A percentile compares a stretch with the other conserved stretches of the same genome.
These are phyloP conservation scores for Boletus reticulatus DNA, from an alignment of 768 basidiomycete genomes.

Conservation along the genomic window DNA sequence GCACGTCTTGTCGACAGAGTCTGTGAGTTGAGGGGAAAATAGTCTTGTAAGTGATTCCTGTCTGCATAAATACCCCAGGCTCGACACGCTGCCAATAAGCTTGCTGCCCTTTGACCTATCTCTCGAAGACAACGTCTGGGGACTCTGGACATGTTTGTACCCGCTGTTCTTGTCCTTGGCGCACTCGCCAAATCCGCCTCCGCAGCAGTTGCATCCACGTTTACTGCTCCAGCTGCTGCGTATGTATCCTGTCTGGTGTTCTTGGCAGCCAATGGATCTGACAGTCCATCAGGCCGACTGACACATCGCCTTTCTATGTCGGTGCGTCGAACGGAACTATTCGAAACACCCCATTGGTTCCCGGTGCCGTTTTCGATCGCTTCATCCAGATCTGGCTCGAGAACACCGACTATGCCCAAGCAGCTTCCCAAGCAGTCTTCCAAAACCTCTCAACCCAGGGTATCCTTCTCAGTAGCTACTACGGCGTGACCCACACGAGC, in stretches of 20 bases:
- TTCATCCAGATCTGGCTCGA: slow-evolving; percentile 61
- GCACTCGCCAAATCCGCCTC: too few species aligned
- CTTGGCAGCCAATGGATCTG: background rate
- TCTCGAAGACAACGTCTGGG: background rate
- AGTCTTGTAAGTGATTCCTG: background rate
- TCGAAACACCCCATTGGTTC: slow-evolving; percentile 34
- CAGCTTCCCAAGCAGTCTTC: slow-evolving; percentile 28
- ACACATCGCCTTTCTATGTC: slow-evolving; percentile 37
- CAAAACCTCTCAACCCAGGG: slow-evolving; percentile 44
- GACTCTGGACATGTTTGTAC: slow-evolving; percentile 5
- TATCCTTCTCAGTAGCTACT: slow-evolving; percentile 45
- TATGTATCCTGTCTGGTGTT: background rate
- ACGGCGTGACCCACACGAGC: slow-evolving; percentile 54
- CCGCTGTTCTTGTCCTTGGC: slow-evolving; percentile 2
- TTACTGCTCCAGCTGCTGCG: slow-evolving; percentile 30
- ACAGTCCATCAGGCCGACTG: slow-evolving; percentile 23
- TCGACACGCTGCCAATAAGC: too few species aligned
- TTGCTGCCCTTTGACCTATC: background rate
- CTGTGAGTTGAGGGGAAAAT: too few species aligned
- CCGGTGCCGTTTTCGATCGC: slow-evolving; percentile 45
- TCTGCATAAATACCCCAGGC: slow-evolving; percentile 7
- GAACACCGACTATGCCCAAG: slow-evolving; percentile 51
- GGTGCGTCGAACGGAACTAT: slow-evolving; percentile 44
- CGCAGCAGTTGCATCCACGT: slow-evolving; percentile 18
- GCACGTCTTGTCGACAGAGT: too few species aligned